phyloP scores from a whole-genome alignment of 2,329 filamentous ascomycete genomes.

The Talaromyces sp. region DNA sequence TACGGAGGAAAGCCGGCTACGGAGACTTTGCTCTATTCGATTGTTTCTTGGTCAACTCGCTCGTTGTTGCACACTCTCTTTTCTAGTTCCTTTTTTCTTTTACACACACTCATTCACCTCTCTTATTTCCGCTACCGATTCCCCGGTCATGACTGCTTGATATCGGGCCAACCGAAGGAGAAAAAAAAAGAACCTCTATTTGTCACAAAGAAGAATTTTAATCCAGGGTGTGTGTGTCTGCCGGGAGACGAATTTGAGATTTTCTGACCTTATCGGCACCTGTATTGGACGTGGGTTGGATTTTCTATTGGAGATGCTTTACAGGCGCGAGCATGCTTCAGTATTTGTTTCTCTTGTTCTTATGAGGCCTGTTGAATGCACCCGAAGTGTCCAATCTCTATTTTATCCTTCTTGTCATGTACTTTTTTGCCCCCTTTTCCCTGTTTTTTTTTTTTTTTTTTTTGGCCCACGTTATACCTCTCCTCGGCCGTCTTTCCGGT shows the following conservation, averaged over 20 bases:
- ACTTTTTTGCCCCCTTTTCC: constrained; percentile 31
- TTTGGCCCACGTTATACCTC: constrained; percentile 32
- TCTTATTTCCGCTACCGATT: constrained; percentile 24
- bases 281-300: constrained; percentile 15
- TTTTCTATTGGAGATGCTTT: constrained; percentile 18
- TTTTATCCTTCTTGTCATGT: constrained; percentile 33
- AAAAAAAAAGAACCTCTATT: constrained; percentile 16
- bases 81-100: constrained; percentile 11
- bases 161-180: constrained; percentile 22
- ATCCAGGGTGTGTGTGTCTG: constrained; percentile 13
- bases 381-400: constrained; percentile 21
- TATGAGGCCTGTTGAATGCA: not conserved
- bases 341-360: constrained; percentile 12
- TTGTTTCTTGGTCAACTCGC: constrained; percentile 11
- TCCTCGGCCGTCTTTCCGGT: constrained; percentile 19
- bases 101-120: constrained; percentile 26
- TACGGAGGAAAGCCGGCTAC: constrained; percentile 7
- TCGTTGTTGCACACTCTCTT: constrained; percentile 5
- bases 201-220: constrained; percentile 16
- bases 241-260: constrained; percentile 19
- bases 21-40: constrained; percentile 11
- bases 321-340: constrained; percentile 15
- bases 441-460: constrained; percentile 31
- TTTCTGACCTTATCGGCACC: constrained; percentile 6
- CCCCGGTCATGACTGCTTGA: constrained; percentile 26